phyloP scores from a whole-genome alignment of 1,139 yeast species.

The Yamadazyma buinensis region DNA sequence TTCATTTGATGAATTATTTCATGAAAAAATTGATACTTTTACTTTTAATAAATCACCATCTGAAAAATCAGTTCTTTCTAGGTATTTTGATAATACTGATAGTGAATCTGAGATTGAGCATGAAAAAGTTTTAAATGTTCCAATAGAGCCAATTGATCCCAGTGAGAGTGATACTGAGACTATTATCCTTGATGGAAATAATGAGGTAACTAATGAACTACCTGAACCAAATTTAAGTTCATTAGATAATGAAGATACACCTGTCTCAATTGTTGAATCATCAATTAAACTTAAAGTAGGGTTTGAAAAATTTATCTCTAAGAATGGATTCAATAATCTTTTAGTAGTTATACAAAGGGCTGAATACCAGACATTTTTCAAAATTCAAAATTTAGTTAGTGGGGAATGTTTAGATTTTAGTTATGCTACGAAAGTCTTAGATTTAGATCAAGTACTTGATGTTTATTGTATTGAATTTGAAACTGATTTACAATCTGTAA shows the following conservation, averaged over 20 bases:
- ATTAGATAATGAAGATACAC: background rate
- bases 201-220: conserved; percentile 8
- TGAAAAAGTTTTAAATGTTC: background rate
- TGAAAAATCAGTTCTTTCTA: conserved; percentile 5
- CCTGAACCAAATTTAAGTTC: conserved; percentile 7
- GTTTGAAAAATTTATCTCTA: conserved; percentile 8
- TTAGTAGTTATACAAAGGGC: conserved; percentile 6
- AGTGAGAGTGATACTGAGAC: conserved; percentile 26
- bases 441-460: conserved; percentile 7
- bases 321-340: conserved; percentile 7
- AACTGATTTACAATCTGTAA: conserved; percentile 2
- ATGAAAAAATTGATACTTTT: conserved; percentile 14
- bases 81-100: conserved; percentile 7
- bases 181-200: conserved; percentile 18
- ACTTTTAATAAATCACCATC: conserved; percentile 8
- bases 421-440: conserved; percentile 5
- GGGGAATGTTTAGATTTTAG: conserved; percentile 1
- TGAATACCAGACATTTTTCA: conserved; percentile 4
- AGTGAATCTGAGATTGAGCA: conserved; percentile 1
- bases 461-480: conserved; percentile 11
- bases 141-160: background rate
- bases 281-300: background rate
- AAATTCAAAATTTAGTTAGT: conserved; percentile 5
- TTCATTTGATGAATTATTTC: conserved; percentile 18
- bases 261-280: background rate